Evolutionary conservation across 2,329 filamentous ascomycete genomes (phyloP), one percentile per base, ranked within the genome.

Genomic region (Neocatenulostroma microsporum): DNA sequence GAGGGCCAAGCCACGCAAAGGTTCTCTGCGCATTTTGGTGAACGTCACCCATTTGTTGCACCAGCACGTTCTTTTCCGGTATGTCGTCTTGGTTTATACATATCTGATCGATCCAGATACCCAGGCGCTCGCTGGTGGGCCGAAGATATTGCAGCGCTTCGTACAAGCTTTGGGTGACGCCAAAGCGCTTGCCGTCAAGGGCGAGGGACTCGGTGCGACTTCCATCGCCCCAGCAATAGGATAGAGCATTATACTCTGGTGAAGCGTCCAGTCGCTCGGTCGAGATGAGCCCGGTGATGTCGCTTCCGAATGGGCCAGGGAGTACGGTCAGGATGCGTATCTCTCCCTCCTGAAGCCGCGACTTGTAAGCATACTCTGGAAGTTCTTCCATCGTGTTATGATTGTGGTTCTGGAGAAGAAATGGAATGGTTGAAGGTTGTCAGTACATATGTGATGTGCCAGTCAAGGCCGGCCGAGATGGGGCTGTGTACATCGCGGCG

Each of bases 141-240:
- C 26, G 9, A 10, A 29, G 26, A 29, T 15, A 15, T 13, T 29
- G 26, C 9, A 29, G 26, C 9, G 26, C 26, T 29, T 29, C 26
- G 13, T 29, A 14, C 9, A 29, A 8, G 14, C 13, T 29, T 7
- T 10, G 9, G 26, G 26, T 29, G 7, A 14, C 7, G 9, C 7
- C 9, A 14, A 29, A 29, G 8, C 14, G 8, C 13, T 29, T 29
- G 26, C 26, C 26, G 14, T 29, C 26, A 7, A 29, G 8, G 9
- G 9, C 7, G 7, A 29, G 9, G 9, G 7, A 7, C 7, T 29
- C 9, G 13, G 26, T 9, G 7, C 26, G 8, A 7, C 9, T 29
- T 9, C 9, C 26, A 29, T 29, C 21, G 17, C 39, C 39, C 39
- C 39, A 42, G 31, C 39, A 39, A 21, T 42, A 42, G 5, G 29